phyloP scores from a whole-genome alignment of 805 yeast species.

The Cyberlindnera maritima region DNA sequence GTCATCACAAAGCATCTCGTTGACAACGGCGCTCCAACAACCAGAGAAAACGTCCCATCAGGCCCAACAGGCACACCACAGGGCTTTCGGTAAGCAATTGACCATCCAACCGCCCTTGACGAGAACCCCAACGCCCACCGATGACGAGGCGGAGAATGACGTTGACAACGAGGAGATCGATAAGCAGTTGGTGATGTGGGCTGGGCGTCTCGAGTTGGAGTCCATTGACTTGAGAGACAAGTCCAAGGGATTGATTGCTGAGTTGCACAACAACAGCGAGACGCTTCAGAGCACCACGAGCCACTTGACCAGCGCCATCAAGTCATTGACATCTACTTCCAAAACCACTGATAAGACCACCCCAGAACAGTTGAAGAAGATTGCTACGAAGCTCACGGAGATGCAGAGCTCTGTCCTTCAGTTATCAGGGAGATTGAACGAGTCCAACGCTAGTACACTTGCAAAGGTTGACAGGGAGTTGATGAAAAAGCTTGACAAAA shows the following conservation, averaged over 20 bases:
- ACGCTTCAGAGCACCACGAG: conserved; percentile 4
- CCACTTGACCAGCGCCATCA: conserved; percentile 1
- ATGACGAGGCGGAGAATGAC: conserved; percentile 8
- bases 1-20: too few species aligned
- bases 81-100: too few species aligned
- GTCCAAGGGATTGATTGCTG: conserved; percentile 16
- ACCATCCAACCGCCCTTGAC: too few species aligned
- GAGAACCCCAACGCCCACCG: conserved; percentile 3
- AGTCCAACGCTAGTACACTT: not conserved
- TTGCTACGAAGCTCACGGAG: not conserved
- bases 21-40: too few species aligned
- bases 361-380: not conserved
- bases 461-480: not conserved
- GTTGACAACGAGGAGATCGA: conserved; percentile 27
- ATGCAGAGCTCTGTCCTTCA: not conserved
- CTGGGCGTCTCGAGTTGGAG: conserved; percentile 48
- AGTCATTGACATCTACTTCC: not conserved
- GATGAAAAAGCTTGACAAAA: not conserved
- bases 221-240: conserved; percentile 40
- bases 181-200: conserved; percentile 44
- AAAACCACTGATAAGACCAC: not conserved
- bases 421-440: not conserved
- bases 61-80: too few species aligned
- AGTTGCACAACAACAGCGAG: conserved; percentile 17
- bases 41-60: too few species aligned